Base-by-base conservation (phyloP, 805 yeast genomes). In the Metschnikowia vanudenii region DNA sequence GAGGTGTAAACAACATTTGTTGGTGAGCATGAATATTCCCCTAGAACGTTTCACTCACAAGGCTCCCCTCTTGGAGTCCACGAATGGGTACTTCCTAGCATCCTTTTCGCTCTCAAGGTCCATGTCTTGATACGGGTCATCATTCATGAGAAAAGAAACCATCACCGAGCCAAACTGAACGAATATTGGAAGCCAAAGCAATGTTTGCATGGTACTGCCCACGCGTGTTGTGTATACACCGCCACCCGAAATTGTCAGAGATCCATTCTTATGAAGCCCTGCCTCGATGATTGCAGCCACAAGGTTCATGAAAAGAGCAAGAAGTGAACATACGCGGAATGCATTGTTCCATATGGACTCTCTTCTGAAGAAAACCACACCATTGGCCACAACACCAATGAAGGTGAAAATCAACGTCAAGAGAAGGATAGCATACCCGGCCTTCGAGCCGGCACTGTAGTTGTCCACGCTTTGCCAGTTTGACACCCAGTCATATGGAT, bases 191-290 rank as follows among this genome's bases (percentile, higher is more conserved):
- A 46, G 40, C 50, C 53, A 50, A 2, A 50, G 33, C 12, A 50
- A 50, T 3, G 53, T 48, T 13, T 46, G 43, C 48, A 50, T 46
- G 30, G 50, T 43, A 31, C 32, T 50, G 2, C 53, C 53, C 46
- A 50, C 32, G 2, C 32, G 24, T 10, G 48, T 50, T 19, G 26
- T 34, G 46, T 50, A 50, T 14, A 43, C 43, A 9, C 50, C 50
- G 37, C 43, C 53, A 13, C 29, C 42, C 12, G 22, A 45, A 31
- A 50, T 35, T 16, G 41, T 39, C 28, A 37, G 34, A 20, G 36
- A 35, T 2, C 53, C 53, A 19, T 43, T 40, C 16, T 41, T 37
- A 31, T 50, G 53, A 20, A 50, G 46, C 2, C 43, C 46, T 12
- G 53, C 46, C 22, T 50, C 40, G 4, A 46, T 36, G 28, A 43